Evolutionary conservation across 306 rosid species (phyloP).

Genomic region (Gastrolobium villosum): DNA sequence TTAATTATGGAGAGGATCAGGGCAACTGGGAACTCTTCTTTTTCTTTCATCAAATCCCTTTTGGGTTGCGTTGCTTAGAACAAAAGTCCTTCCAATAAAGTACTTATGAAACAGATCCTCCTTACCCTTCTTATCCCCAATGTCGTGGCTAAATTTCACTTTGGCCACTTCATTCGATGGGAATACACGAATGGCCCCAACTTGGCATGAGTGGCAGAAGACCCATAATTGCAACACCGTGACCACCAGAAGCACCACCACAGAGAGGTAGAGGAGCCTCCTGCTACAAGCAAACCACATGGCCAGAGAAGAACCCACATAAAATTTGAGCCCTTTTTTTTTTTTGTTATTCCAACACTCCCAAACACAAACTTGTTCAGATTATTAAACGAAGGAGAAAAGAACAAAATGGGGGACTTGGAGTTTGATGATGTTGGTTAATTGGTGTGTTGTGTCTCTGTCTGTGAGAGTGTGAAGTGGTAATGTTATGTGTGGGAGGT

Average conservation of each 20-base stretch:
- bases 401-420: conserved; percentile 25
- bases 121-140: conserved; percentile 32
- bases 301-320: conserved; percentile 51
- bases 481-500: conserved; percentile 10
- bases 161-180: conserved; percentile 48
- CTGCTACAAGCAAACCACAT: conserved; percentile 60
- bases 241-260: conserved; percentile 48
- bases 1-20: conserved; percentile 97
- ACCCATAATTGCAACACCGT: conserved; percentile 63
- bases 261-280: conserved; percentile 51
- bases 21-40: conserved; percentile 87
- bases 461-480: neutral
- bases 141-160: conserved; percentile 33
- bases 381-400: neutral
- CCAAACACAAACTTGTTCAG: neutral
- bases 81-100: conserved; percentile 53
- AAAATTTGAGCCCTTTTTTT: conserved; percentile 31
- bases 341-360: neutral
- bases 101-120: conserved; percentile 60
- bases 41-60: conserved; percentile 66
- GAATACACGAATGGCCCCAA: conserved; percentile 61
- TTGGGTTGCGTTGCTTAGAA: conserved; percentile 40
- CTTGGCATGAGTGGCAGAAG: conserved; percentile 60
- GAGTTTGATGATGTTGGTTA: conserved; percentile 20
- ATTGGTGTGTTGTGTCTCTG: conserved; percentile 35